A percentile compares a stretch with the other conserved stretches of the same genome.
These are phyloP conservation scores for Fusarium tricinctum DNA, from an alignment of 2,329 filamentous ascomycete species.

Conservation along the genomic window DNA sequence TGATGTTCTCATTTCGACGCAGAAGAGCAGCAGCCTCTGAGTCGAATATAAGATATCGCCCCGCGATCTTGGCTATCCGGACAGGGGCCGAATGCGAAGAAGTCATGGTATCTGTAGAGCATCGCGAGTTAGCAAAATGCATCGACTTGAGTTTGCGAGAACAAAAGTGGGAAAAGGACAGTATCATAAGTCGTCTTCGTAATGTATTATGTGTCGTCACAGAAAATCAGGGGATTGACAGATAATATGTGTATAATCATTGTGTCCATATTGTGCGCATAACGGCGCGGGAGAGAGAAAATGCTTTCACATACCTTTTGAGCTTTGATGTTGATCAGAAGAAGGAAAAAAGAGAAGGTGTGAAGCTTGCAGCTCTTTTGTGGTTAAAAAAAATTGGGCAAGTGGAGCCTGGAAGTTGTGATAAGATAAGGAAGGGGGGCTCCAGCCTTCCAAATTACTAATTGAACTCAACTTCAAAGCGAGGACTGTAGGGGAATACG, in stretches of 20 bases:
- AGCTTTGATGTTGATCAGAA: constrained; percentile 39
- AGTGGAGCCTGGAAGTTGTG: constrained; percentile 31
- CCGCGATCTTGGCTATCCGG: constrained; percentile 83
- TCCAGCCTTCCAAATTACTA: constrained; percentile 4
- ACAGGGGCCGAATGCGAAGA: constrained; percentile 62
- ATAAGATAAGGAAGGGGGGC: constrained; percentile 28
- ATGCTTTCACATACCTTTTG: constrained; percentile 40
- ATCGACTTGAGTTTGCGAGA: constrained; percentile 20
- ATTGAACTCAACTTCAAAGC: not conserved
- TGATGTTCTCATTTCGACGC: constrained; percentile 85
- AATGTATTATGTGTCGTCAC: constrained; percentile 61
- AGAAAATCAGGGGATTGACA: constrained; percentile 71
- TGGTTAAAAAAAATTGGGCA: constrained; percentile 41
- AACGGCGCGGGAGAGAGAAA: constrained; percentile 1
- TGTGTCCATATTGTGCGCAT: constrained; percentile 36
- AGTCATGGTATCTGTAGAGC: constrained; percentile 43
- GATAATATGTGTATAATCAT: constrained; percentile 68
- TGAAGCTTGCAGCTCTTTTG: constrained; percentile 36
- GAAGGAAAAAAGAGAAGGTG: constrained; percentile 33
- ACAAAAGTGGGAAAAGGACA: constrained; percentile 31
- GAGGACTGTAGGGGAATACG: not conserved
- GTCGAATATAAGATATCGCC: constrained; percentile 91
- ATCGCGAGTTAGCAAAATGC: constrained; percentile 39
- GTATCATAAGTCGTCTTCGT: constrained; percentile 62
- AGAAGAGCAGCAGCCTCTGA: constrained; percentile 82